These are phyloP conservation scores for Globisporangium spiculum DNA, from an alignment of 352 stramenopile genomes.

Conservation along the genomic window DNA sequence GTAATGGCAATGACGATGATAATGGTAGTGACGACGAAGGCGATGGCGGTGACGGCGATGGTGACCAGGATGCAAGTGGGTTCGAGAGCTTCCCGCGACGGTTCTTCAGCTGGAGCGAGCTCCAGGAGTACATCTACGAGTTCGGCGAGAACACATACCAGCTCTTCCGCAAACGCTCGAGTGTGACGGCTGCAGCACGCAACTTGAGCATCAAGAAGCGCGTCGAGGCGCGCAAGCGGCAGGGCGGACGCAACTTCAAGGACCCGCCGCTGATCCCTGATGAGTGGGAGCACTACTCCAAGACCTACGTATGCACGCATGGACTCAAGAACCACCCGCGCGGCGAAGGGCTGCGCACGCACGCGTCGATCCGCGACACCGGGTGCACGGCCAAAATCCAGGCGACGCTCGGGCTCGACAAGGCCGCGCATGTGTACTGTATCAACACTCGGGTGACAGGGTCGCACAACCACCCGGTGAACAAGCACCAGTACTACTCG, in stretches of 20 bases:
- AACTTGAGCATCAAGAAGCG: slow-evolving; percentile 51
- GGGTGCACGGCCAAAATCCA: slow-evolving; percentile 8
- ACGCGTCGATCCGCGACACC: slow-evolving; percentile 56
- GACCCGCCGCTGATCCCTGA: slow-evolving; percentile 34
- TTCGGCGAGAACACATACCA: slow-evolving; percentile 13
- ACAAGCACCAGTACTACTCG: slow-evolving; percentile 8
- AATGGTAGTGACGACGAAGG: not conserved
- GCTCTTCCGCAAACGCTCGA: slow-evolving; percentile 36
- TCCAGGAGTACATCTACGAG: slow-evolving; percentile 8
- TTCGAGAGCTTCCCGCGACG: slow-evolving; percentile 10
- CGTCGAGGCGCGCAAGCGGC: slow-evolving; percentile 23
- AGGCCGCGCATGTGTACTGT: not conserved
- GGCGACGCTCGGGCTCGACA: slow-evolving; percentile 5
- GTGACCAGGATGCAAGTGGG: not conserved
- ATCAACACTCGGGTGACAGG: not conserved
- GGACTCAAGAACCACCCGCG: slow-evolving; percentile 63
- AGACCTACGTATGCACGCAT: slow-evolving; percentile 73
- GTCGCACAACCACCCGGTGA: slow-evolving; percentile 10
- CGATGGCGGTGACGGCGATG: not conserved
- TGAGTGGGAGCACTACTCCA: slow-evolving; percentile 66
- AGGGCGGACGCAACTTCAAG: slow-evolving; percentile 10
- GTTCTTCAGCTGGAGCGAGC: slow-evolving; percentile 8
- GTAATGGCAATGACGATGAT: not conserved
- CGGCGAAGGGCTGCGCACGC: slow-evolving; percentile 60
- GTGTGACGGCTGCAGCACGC: slow-evolving; percentile 52